Evolutionary conservation across 441 rosid species (phyloP).

Genomic region (Brassica balearica): DNA sequence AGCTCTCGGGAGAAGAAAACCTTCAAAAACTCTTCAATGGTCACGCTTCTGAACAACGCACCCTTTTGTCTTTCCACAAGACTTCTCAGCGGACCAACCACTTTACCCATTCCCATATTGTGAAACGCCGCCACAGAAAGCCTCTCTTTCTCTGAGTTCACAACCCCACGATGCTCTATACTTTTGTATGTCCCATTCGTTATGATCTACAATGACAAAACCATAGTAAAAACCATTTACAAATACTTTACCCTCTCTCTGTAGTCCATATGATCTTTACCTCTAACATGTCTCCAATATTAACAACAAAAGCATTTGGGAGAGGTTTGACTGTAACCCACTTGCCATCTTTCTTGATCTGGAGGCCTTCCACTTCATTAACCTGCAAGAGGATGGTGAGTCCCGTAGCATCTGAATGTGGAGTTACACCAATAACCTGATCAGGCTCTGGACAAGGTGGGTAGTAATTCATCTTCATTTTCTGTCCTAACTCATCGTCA

Average conservation of each 20-base stretch:
- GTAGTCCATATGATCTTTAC: slow-evolving; percentile 23
- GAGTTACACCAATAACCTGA: slow-evolving; percentile 38
- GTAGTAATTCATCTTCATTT: slow-evolving; percentile 50
- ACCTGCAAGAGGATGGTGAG: slow-evolving; percentile 46
- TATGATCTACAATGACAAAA: slow-evolving; percentile 21
- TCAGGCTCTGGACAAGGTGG: slow-evolving; percentile 55
- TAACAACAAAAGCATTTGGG: slow-evolving; percentile 45
- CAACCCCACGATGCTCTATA: slow-evolving; percentile 39
- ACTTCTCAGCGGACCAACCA: slow-evolving; percentile 27
- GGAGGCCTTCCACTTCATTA: slow-evolving; percentile 47
- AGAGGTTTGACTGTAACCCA: slow-evolving; percentile 46
- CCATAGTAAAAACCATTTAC: neutral
- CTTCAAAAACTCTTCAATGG: slow-evolving; percentile 11
- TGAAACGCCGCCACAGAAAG: slow-evolving; percentile 37
- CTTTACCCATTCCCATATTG: slow-evolving; percentile 11
- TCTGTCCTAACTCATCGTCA: slow-evolving; percentile 33
- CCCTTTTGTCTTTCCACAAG: slow-evolving; percentile 24
- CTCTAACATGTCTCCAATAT: slow-evolving; percentile 55
- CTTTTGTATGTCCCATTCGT: slow-evolving; percentile 38
- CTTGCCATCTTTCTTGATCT: slow-evolving; percentile 43
- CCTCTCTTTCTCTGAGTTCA: slow-evolving; percentile 42
- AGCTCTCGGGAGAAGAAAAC: slow-evolving; percentile 28
- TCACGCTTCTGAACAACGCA: slow-evolving; percentile 22
- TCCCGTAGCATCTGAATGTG: slow-evolving; percentile 44
- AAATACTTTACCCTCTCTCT: neutral